phyloP scores from a whole-genome alignment of 805 yeast genomes.

The Yarrowia porcina region DNA sequence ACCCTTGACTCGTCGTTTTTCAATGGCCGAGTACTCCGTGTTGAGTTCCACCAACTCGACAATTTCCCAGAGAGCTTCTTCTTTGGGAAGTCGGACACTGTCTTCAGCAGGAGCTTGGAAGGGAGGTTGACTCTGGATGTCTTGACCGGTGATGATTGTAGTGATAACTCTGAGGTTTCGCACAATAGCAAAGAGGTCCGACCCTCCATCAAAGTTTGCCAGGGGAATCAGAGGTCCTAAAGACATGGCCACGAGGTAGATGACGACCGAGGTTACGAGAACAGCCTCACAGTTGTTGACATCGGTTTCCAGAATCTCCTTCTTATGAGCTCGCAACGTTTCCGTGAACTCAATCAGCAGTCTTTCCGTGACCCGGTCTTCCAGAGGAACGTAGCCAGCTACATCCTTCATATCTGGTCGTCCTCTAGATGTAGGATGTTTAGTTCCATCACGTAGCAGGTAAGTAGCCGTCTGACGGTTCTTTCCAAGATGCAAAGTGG shows the following conservation, averaged over 20 bases:
- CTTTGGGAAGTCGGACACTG: background rate
- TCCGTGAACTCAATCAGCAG: background rate
- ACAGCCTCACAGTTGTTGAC: background rate
- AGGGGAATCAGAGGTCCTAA: conserved; percentile 1
- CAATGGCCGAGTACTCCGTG: background rate
- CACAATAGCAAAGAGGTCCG: background rate
- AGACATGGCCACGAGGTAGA: conserved; percentile 6
- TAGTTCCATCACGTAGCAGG: background rate
- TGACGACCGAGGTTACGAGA: background rate
- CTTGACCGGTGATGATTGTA: background rate
- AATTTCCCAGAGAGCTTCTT: conserved; percentile 12
- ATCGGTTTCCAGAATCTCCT: background rate
- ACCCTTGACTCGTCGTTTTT: background rate
- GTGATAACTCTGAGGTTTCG: background rate
- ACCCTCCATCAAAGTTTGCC: background rate
- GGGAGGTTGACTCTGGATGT: background rate
- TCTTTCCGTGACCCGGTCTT: background rate
- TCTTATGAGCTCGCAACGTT: background rate
- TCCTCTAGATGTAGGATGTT: background rate
- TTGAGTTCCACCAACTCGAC: conserved; percentile 2
- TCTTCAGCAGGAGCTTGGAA: background rate
- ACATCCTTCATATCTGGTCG: background rate
- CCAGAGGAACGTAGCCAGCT: background rate
- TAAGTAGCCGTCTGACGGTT: background rate
- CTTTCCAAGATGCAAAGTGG: background rate